Evolutionary conservation across 768 basidiomycete species (phyloP), one percentile per base, ranked within the genome.

Genomic region (Psilocybe cubensis): DNA sequence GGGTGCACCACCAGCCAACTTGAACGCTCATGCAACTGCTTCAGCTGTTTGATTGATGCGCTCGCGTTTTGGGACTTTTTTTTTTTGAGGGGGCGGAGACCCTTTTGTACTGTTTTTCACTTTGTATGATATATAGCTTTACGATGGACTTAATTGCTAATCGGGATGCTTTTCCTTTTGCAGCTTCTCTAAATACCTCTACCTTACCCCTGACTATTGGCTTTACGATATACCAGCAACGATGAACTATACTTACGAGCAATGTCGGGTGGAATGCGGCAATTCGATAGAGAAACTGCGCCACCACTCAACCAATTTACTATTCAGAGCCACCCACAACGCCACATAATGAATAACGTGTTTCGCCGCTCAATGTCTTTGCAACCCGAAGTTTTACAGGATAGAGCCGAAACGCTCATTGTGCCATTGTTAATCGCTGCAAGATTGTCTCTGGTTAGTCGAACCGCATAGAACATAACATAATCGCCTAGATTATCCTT

Each of bases 1-100:
- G 3, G 91, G 89, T 28, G 90, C 92, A 17, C 88, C 89, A 3
- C 69, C 83, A 23, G 87, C 84, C n/a, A 72, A 70, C 46, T 57
- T 27, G 27, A 43, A 48, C 11, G 5, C 47, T 6, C 33, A 41
- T 31, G 41, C 48, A 12, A 24, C 58, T 7, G 47, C 40, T 41
- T 43, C 54, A 35, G 50, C 25, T 21, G 18, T 21, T 17, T 50
- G 38, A 57, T 25, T 27, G 45, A 46, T 46, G 45, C 35, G 31
- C 14, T 38, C 35, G 10, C n/a, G 14, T 12, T 38, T 38, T 4
- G n/a, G 31, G 31, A 6, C 31, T 8, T 23, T 17, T 23, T 46
- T 23, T 17, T 23, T 46, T 8, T 8, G 31, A 14, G 9, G 0
- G 14, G 31, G 31, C 31, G 31, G 3, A 7, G 14, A 7, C 8